Evolutionary conservation across 257 asterid species (phyloP).

Genomic region (Buddleja alternifolia): DNA sequence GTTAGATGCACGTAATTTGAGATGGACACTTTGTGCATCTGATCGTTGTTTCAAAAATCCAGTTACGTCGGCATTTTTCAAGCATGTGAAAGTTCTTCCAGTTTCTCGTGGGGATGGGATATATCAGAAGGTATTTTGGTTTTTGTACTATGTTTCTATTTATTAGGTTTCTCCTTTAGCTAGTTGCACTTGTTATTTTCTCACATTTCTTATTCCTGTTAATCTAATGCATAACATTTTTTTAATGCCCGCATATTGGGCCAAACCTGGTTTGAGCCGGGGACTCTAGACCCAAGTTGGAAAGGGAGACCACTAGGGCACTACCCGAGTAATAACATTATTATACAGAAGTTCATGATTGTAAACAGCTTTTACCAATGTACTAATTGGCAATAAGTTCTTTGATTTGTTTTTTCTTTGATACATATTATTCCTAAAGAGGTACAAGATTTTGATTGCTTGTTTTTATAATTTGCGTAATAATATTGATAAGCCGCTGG

Average conservation of each 20-base stretch:
- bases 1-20: conserved; percentile 67
- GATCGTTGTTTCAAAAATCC: conserved; percentile 89
- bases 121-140: conserved; percentile 74
- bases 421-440: not conserved
- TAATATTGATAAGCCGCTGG: conserved; percentile 1
- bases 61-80: conserved; percentile 82
- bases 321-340: too few species aligned
- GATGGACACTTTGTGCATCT: conserved; percentile 96
- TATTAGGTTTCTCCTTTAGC: conserved; percentile 4
- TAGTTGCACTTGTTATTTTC: conserved; percentile 10
- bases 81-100: conserved; percentile 82
- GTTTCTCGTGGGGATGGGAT: conserved; percentile 92
- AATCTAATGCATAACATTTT: not conserved
- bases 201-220: not conserved
- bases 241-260: too few species aligned
- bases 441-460: not conserved
- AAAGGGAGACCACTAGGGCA: too few species aligned
- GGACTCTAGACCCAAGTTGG: too few species aligned
- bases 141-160: not conserved
- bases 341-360: not conserved
- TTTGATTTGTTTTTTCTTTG: not conserved
- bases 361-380: not conserved
- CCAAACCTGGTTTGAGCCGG: too few species aligned
- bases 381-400: conserved; percentile 7
- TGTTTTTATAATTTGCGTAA: conserved; percentile 1